phyloP scores from a whole-genome alignment of 176 grass and related monocot species.

The Chrysopogon serrulatus region DNA sequence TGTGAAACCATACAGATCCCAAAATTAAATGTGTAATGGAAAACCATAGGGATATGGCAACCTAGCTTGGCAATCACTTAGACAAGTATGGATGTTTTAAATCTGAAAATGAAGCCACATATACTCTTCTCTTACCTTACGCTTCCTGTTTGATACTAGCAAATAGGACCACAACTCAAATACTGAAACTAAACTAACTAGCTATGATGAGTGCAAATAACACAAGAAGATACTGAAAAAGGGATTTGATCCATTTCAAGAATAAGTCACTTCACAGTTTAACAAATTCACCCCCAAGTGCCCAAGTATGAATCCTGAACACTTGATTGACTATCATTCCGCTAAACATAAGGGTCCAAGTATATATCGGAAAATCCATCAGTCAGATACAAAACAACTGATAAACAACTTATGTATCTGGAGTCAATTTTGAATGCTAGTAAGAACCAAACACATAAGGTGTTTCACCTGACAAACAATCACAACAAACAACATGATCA shows the following conservation, averaged over 20 bases:
- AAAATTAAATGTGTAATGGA: constrained; percentile 24
- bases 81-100: constrained; percentile 3
- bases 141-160: not conserved
- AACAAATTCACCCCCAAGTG: not conserved
- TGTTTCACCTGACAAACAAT: constrained; percentile 8
- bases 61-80: not conserved
- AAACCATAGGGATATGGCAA: not conserved
- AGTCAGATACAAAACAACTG: not conserved
- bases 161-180: not conserved
- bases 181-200: not conserved
- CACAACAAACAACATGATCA: not conserved
- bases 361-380: not conserved
- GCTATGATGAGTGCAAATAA: not conserved
- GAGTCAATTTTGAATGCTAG: not conserved
- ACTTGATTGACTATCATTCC: not conserved
- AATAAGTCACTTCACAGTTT: not conserved
- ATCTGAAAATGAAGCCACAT: constrained; percentile 2
- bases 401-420: not conserved
- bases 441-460: not conserved
- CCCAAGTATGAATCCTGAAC: not conserved
- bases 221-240: not conserved
- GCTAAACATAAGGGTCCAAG: not conserved
- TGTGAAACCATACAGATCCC: constrained; percentile 23
- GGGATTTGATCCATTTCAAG: not conserved
- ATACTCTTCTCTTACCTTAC: not conserved